A percentile compares a stretch with the other conserved stretches of the same genome.
Conservation (phyloP, 2,329 filamentous ascomycete genomes). For the Penicillium rolfsii region DNA sequence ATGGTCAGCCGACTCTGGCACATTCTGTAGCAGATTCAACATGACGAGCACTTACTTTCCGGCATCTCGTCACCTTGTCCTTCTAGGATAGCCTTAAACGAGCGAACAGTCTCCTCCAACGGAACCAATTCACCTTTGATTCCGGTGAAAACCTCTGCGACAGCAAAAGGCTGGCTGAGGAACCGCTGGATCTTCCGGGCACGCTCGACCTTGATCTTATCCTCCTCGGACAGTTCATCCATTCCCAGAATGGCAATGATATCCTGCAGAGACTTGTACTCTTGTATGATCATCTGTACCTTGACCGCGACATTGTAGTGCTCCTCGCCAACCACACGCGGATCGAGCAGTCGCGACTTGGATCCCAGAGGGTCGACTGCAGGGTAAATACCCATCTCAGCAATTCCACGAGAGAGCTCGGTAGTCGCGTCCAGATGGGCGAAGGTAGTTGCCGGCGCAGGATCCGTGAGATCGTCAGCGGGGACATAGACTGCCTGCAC, state of each 20-base stretch:
- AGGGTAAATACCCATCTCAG: conserved; percentile 99
- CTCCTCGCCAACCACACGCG: conserved; percentile 95
- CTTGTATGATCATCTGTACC: conserved; percentile 99
- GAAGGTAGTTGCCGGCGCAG: conserved; percentile 98
- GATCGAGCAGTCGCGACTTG: conserved; percentile 98
- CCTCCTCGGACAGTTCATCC: conserved; percentile 98
- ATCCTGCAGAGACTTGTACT: conserved; percentile 99
- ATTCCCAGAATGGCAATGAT: conserved; percentile 99
- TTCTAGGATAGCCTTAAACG: not conserved
- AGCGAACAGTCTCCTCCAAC: conserved; percentile 64
- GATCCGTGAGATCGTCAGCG: conserved; percentile 99
- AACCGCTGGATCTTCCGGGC: conserved; percentile 99
- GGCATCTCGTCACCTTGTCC: not conserved
- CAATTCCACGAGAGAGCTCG: conserved; percentile 99
- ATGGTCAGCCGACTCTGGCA: not conserved
- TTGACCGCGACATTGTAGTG: conserved; percentile 94
- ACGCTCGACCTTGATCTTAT: conserved; percentile 99
- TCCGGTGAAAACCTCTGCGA: conserved; percentile 69
- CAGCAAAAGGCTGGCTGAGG: conserved; percentile 98
- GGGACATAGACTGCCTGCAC: conserved; percentile 39
- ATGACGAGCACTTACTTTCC: not conserved
- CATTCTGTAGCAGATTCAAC: too few relatives aligned
- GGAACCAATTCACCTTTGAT: conserved; percentile 97
- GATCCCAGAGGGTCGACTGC: conserved; percentile 99
- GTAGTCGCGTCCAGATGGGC: conserved; percentile 99